Base-by-base conservation (phyloP, 805 yeast species). In the Starmerella geochares region DNA sequence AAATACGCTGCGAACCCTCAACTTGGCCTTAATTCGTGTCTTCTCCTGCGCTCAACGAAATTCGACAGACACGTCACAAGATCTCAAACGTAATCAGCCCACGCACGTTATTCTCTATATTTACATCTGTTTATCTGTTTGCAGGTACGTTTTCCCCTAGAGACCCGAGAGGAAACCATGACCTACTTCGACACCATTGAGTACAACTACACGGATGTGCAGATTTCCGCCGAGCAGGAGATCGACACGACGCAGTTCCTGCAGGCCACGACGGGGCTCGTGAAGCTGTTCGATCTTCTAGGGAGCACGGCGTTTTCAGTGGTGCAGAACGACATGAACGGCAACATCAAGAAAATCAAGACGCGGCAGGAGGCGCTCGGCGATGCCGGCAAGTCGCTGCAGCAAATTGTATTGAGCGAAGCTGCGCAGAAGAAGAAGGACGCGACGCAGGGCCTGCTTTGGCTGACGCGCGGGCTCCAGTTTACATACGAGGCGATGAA, bases 401-500 rank as follows among this genome's bases (percentile, higher is more conserved):
- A 87, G 69, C 86, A 77, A 54, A 71, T 86, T 64, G 81, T 87
- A 29, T 68, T 83, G 54, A 71, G 79, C 49, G 96, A 86, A 71
- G 80, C 77, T 38, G 74, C 72, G 33, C 78, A 78, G 57, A 78
- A 77, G 67, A 68, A 70, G 48, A 83, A 81, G 66, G 79, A 80
- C 53, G 94, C 95, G 36, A 86, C 95, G 11, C 95, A 87, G 68
- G 96, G 94, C 35, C 75, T 86, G 57, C 69, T 86, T 60, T 86
- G 96, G 96, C 75, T 86, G 58, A 74, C 80, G 24, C 62, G 73
- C 62, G 96, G 95, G 19, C 76, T 86, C 60, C 81, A 83, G 64
- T 87, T 86, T 72, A 86, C 96, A n/a, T 88, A 94, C 17, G 80
- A 74, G 57, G 92, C 95, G 33, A 79, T 86, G 81, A 74, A 88